A percentile compares a stretch with the other conserved stretches of the same genome.
These are phyloP conservation scores for Neonectria coccinea DNA, from an alignment of 2,329 filamentous ascomycete genomes.

Conservation along the genomic window DNA sequence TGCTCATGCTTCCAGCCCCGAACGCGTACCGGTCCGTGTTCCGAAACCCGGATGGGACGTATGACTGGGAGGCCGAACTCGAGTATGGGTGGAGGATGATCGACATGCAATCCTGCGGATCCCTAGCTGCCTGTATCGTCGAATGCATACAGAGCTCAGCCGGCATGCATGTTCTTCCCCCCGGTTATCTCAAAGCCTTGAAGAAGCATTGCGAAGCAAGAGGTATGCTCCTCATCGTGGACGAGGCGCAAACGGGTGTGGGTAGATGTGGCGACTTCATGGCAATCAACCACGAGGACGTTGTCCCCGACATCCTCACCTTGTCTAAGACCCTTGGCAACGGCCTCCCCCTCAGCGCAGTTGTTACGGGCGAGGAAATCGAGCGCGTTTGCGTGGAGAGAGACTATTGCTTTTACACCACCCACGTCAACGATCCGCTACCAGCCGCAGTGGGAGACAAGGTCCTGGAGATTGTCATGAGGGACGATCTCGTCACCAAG, in stretches of 20 bases:
- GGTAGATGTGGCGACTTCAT: conserved; percentile 70
- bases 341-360: conserved; percentile 68
- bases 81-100: conserved; percentile 71
- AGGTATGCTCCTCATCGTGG: conserved; percentile 70
- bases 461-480: conserved; percentile 70
- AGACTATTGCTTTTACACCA: conserved; percentile 69
- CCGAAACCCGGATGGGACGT: conserved; percentile 66
- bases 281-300: conserved; percentile 65
- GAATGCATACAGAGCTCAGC: conserved; percentile 71
- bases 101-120: conserved; percentile 69
- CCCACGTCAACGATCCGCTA: conserved; percentile 72
- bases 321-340: conserved; percentile 72
- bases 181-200: conserved; percentile 68
- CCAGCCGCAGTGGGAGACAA: conserved; percentile 70
- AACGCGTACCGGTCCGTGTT: conserved; percentile 72
- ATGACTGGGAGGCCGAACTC: conserved; percentile 73
- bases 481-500: conserved; percentile 63
- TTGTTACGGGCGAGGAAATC: conserved; percentile 67
- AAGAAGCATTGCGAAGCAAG: conserved; percentile 66
- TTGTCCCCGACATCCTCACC: conserved; percentile 69
- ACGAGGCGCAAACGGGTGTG: conserved; percentile 71
- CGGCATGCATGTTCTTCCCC: conserved; percentile 70
- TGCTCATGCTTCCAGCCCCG: conserved; percentile 68
- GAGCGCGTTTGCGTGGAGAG: conserved; percentile 60
- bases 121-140: conserved; percentile 72